These are phyloP conservation scores for Amphirosellinia nigrospora DNA, from an alignment of 495 filamentous ascomycete species.

Conservation along the genomic window DNA sequence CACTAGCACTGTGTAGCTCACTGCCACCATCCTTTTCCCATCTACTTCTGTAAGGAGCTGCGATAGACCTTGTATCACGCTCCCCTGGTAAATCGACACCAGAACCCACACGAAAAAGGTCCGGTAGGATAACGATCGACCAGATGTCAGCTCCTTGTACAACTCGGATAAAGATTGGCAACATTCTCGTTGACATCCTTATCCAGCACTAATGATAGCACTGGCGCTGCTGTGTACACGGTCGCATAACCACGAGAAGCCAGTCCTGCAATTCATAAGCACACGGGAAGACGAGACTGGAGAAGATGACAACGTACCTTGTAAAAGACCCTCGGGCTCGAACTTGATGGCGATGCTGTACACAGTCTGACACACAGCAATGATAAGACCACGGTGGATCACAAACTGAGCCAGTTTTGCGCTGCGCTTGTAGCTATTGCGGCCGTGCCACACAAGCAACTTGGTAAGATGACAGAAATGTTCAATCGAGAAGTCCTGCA, in stretches of 20 bases:
- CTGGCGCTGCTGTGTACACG: constrained; percentile 91
- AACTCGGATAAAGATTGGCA: constrained; percentile 94
- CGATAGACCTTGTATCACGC: constrained; percentile 89
- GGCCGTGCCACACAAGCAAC: constrained; percentile 95
- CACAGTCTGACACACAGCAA: constrained; percentile 94
- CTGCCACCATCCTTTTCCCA: constrained; percentile 77
- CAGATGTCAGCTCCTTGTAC: constrained; percentile 91
- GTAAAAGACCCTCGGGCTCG: constrained; percentile 90
- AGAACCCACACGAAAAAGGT: constrained; percentile 98
- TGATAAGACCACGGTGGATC: constrained; percentile 95
- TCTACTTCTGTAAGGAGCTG: constrained; percentile 83
- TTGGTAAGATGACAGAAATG: constrained; percentile 98
- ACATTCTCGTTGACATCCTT: constrained; percentile 92
- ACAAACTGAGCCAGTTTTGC: constrained; percentile 98
- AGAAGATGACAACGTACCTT: constrained; percentile 54
- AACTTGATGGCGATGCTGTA: constrained; percentile 91
- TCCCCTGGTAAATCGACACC: constrained; percentile 92
- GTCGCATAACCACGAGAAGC: constrained; percentile 96
- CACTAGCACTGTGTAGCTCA: constrained; percentile 90
- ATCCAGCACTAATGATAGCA: constrained; percentile 96
- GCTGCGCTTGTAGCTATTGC: constrained; percentile 94
- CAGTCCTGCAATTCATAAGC: constrained; percentile 67
- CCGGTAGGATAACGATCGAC: constrained; percentile 82
- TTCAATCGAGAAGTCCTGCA: constrained; percentile 93
- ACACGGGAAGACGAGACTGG: not conserved